Base-by-base conservation (phyloP, 306 rosid genomes). In the Fagus crenata region DNA sequence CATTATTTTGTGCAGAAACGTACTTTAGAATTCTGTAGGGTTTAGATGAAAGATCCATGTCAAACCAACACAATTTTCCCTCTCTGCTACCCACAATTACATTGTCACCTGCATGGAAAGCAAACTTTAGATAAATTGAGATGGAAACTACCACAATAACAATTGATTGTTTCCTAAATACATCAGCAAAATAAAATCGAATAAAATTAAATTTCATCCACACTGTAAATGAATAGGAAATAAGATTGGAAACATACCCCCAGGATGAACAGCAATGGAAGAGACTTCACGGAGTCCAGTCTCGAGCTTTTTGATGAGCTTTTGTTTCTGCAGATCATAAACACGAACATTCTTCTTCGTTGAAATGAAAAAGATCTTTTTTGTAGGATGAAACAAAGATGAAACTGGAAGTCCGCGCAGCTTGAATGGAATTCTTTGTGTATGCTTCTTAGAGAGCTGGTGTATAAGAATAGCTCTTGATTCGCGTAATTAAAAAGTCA, bases 41-140 rank as follows among this genome's bases (percentile, higher is more conserved):
- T 74, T 89, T 82, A 71, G 97, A 87, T 51, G 98, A 95, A 84
- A 95, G 98, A 75, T 95, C 98, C 97, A 89, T 87, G 83, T 95
- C 98, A 78, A 95, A 95, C 98, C 98, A 95, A 81, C 97, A 90
- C 79, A 92, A 63, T 80, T 95, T 95, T 77, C 98, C 98, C 78
- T 95, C 98, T 87, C 89, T 86, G 90, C 97, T 95, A 68, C 98
- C 98, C 78, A 95, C 97, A 76, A 95, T 90, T 74, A 95, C 42
- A 89, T 95, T 91, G 78, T 95, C 98, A 86, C 97, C 97, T 95
- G 86, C 85, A 87, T 12, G 67, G 31, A 82, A 73, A 75, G 79
- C 42, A 39, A 53, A 63, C 7, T 14, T 49, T 64, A 71, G 74
- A 73, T 35, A 49, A 35, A 28, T 73, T 51, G n/a, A 2, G 32